Evolutionary conservation across 2,329 filamentous ascomycete species (phyloP), one percentile per base, ranked within the genome.

Genomic region (Alternaria angustiovoidea): DNA sequence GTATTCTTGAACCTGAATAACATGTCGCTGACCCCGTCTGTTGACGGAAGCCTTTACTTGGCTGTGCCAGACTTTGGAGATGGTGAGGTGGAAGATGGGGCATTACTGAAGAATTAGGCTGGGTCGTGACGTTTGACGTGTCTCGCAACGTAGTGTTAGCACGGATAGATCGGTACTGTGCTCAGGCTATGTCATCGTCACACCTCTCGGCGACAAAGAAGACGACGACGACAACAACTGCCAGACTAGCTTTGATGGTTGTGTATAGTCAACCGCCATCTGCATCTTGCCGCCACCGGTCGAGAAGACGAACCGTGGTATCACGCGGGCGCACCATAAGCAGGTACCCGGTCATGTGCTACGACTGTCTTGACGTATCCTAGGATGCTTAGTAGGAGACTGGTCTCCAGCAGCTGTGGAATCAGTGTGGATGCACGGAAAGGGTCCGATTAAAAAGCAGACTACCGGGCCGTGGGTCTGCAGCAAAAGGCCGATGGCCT

Each of bases 391-490:
- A 16, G 20, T 14, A 24, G 20, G 39, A 5, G 39, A 3, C 20
- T 7, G 8, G 5, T 42, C 11, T 42, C 39, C 20, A 24, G 39
- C 18, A 42, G 20, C 20, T 14, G 39, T 42, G 18, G 46, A 14
- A 20, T 22, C 18, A 34, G 22, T 32, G 38, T 42, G 22, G 39
- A 44, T 38, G 22, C 20, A 49, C 30, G 18, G 30, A 53, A 12
- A 51, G 57, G 57, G 57, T 55, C 57, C 51, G 24, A 32, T 11
- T 26, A 30, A 30, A 42, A 53, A 46, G 49, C 49, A 53, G 30
- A 38, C 48, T 53, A 46, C 34, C 51, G 51, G 51, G 41, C 42
- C 20, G 34, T 34, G 47, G 42, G 34, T 44, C 34, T 54, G 51
- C 34, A 57, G 32, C 26, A 28, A 20, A 26, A 42, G 34, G 51